Evolutionary conservation across 2,329 filamentous ascomycete genomes (phyloP).

Genomic region (Botryotinia narcissicola): DNA sequence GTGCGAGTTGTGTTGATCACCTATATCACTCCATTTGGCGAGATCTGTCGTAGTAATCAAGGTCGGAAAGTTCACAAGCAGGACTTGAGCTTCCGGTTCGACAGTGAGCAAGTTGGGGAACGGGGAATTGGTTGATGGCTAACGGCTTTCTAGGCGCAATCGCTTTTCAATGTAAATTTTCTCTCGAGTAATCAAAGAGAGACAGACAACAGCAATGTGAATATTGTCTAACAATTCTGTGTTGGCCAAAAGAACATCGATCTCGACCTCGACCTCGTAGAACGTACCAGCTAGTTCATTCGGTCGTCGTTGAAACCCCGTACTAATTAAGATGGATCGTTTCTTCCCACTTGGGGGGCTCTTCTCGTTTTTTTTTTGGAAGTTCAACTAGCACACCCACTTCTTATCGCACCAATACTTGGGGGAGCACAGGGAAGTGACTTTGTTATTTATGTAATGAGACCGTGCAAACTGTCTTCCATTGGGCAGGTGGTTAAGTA

Average conservation of each 20-base stretch:
- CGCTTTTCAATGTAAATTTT: neutral
- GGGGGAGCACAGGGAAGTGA: neutral
- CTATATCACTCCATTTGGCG: slow-evolving; percentile 8
- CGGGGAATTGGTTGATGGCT: neutral
- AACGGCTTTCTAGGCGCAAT: neutral
- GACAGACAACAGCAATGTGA: neutral
- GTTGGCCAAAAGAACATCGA: neutral
- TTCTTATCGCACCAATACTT: slow-evolving; percentile 4
- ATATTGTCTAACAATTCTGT: neutral
- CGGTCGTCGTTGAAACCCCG: neutral
- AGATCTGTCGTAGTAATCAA: neutral
- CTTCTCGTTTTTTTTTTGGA: neutral
- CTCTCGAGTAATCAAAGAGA: neutral
- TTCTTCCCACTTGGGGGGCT: neutral
- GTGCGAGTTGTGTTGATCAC: neutral
- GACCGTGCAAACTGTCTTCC: neutral
- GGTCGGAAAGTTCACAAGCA: neutral
- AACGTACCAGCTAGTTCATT: neutral
- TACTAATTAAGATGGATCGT: neutral
- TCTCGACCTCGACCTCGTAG: neutral
- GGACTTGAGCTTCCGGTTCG: neutral
- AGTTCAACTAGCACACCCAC: neutral
- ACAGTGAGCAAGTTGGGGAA: neutral
- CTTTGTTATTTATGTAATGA: slow-evolving; percentile 7
- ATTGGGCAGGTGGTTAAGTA: neutral